These are phyloP conservation scores for Bacidia gigantensis DNA, from an alignment of 495 filamentous ascomycete genomes.

Conservation along the genomic window DNA sequence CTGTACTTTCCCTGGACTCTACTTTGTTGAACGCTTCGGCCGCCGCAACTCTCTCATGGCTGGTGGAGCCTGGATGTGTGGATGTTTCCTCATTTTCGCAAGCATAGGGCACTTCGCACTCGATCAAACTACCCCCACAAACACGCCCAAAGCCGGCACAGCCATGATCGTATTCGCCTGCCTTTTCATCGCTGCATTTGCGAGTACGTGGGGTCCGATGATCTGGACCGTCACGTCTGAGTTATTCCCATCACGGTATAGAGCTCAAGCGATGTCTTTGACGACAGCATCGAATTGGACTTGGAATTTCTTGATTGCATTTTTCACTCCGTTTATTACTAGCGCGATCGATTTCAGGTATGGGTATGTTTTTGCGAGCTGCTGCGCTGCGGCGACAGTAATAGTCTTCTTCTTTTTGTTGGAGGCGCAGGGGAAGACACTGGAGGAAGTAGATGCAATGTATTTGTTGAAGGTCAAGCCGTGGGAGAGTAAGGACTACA, in stretches of 20 bases:
- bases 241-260: slow-evolving; percentile 66
- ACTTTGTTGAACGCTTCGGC: slow-evolving; percentile 56
- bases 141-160: slow-evolving; percentile 46
- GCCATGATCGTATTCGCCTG: slow-evolving; percentile 67
- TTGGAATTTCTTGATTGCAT: slow-evolving; percentile 79
- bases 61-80: slow-evolving; percentile 55
- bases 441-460: slow-evolving; percentile 81
- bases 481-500: slow-evolving; percentile 36
- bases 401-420: slow-evolving; percentile 69
- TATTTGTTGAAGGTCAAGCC: slow-evolving; percentile 57
- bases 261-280: slow-evolving; percentile 60
- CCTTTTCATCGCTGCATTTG: slow-evolving; percentile 49
- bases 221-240: slow-evolving; percentile 54
- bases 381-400: slow-evolving; percentile 47
- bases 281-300: slow-evolving; percentile 77
- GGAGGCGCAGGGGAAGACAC: slow-evolving; percentile 51
- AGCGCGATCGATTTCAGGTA: slow-evolving; percentile 56
- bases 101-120: slow-evolving; percentile 50
- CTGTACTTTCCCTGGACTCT: slow-evolving; percentile 55
- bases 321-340: slow-evolving; percentile 71
- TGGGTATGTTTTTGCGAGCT: slow-evolving; percentile 68
- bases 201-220: slow-evolving; percentile 70
- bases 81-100: slow-evolving; percentile 66
- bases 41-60: slow-evolving; percentile 52
- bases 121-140: slow-evolving; percentile 32